Evolutionary conservation across 441 rosid species (phyloP).

Genomic region (Gossypium trilobum): DNA sequence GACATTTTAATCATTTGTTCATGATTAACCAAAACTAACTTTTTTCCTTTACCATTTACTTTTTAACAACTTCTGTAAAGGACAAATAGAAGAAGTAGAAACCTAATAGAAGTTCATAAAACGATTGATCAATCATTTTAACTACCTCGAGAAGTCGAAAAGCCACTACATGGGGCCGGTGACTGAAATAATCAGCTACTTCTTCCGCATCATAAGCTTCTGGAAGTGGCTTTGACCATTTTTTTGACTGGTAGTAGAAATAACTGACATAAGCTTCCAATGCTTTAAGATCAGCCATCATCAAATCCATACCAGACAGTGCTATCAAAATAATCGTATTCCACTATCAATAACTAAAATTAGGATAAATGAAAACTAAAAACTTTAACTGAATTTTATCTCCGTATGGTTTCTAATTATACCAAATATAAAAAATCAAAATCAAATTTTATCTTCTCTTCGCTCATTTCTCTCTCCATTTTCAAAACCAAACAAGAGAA

Average conservation of each 20-base stretch:
- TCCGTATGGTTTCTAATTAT: too few relatives aligned
- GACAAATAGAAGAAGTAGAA: neutral
- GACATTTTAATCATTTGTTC: neutral
- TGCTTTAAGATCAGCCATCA: constrained; percentile 86
- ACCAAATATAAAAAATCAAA: neutral
- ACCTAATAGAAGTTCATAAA: neutral
- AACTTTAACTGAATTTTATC: neutral
- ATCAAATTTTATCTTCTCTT: neutral
- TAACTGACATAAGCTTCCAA: constrained; percentile 66
- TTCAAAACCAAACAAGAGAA: neutral
- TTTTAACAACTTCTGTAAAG: neutral
- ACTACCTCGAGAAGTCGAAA: constrained; percentile 82
- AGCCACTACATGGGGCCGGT: constrained; percentile 83
- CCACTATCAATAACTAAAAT: constrained; percentile 7
- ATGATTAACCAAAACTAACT: neutral
- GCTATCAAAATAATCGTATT: constrained; percentile 32
- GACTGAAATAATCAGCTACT: constrained; percentile 68
- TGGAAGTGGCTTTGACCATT: constrained; percentile 89
- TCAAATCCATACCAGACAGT: constrained; percentile 69
- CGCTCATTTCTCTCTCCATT: neutral
- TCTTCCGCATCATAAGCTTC: constrained; percentile 67
- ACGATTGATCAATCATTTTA: constrained; percentile 3
- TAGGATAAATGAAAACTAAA: neutral
- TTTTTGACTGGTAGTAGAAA: constrained; percentile 49
- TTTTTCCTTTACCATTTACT: neutral